Base-by-base conservation (phyloP, 441 rosid genomes). In the Biscutella laevigata region DNA sequence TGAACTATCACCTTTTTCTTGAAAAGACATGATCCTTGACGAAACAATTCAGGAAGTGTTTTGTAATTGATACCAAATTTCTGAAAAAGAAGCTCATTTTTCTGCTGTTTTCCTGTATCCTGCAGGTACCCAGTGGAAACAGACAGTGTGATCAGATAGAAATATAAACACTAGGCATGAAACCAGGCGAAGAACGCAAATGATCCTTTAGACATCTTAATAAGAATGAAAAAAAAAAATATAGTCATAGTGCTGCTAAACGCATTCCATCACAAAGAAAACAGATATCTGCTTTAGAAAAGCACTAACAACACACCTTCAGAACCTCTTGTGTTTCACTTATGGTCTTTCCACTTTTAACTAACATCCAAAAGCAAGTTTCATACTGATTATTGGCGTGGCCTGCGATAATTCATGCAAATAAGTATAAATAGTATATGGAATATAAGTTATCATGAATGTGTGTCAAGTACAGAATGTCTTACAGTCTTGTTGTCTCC, bases 401-500 rank as follows among this genome's bases (percentile, higher is more conserved):
- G 62, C 98, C 95, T 90, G 80, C 50, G 11, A n/a, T 38, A 22
- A n/a, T 32, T 29, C 9, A 12, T 3, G n/a, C 29, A 26, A 43
- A 26, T 19, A 57, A 34, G 49, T 35, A 39, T 11, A 12, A 29
- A 22, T 4, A 17, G 6, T 30, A 43, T 29, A 7, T 6, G 7
- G 32, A 43, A 52, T 40, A 16, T 0, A 44, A 37, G 17, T 4
- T 4, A 40, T 36, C 25, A 49, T 24, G 41, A 54, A 46, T 17
- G 12, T 16, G 17, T 20, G 21, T 30, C 12, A 13, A 33, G 43
- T 27, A 57, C 25, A 53, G 36, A 16, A 29, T 15, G 45, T 14
- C 95, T 73, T 66, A 91, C 98, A 91, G 20, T 79, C 84, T 33
- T 64, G 74, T 63, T 88, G 98, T 74, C 91, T 91, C 98, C 98